These are phyloP conservation scores for Starmerella bombi DNA, from an alignment of 805 yeast genomes.

Conservation along the genomic window DNA sequence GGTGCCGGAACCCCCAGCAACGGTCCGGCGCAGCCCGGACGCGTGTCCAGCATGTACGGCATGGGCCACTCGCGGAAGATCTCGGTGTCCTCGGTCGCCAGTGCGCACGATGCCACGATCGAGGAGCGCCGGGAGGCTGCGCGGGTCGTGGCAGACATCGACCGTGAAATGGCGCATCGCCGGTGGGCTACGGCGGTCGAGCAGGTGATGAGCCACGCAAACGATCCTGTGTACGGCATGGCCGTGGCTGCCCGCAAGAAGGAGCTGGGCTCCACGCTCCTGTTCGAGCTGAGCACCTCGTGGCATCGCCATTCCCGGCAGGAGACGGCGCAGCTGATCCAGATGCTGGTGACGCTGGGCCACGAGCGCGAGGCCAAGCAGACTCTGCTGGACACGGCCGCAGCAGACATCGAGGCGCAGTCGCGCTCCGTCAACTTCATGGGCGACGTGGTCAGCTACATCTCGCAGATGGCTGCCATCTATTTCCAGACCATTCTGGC, in stretches of 20 bases:
- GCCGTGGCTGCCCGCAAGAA: conserved; percentile 12
- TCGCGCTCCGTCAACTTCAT: conserved; percentile 40
- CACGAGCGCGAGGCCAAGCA: conserved; percentile 38
- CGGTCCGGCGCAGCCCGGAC: not conserved
- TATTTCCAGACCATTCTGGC: conserved; percentile 47
- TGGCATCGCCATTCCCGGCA: not conserved
- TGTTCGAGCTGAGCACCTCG: conserved; percentile 9
- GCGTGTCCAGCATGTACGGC: too few relatives aligned
- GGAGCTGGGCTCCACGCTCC: conserved; percentile 8
- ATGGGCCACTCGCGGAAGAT: conserved; percentile 3
- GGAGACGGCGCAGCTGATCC: conserved; percentile 19
- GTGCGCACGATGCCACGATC: conserved; percentile 39
- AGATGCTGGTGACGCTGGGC: conserved; percentile 32
- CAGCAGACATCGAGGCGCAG: conserved; percentile 35
- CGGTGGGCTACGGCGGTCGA: conserved; percentile 37
- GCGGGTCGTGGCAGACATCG: conserved; percentile 54
- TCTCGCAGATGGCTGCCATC: conserved; percentile 49
- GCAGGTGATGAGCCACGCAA: conserved; percentile 7
- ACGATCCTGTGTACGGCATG: conserved; percentile 5
- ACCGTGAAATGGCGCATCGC: conserved; percentile 50
- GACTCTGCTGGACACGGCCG: conserved; percentile 37
- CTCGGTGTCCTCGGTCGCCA: conserved; percentile 28
- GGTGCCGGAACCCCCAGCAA: not conserved
- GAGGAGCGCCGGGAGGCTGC: conserved; percentile 42
- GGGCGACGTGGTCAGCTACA: conserved; percentile 41